Conservation (phyloP, 495 filamentous ascomycete genomes). For the Lichina pygmaea region DNA sequence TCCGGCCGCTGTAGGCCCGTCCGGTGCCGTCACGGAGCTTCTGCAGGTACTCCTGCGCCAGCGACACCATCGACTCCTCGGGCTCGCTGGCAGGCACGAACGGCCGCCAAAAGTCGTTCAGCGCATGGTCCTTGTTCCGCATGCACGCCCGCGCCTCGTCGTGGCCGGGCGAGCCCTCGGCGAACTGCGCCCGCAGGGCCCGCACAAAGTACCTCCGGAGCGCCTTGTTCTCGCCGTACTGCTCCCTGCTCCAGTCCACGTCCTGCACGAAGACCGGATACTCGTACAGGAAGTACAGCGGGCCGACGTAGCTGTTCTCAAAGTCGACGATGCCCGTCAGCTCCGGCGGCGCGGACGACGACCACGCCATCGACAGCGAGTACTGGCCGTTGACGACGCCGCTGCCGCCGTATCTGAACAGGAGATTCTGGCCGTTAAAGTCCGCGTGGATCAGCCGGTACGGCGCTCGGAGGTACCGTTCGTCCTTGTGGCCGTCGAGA, state of each 20-base stretch:
- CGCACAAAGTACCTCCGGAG: no score
- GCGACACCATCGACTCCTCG: no score
- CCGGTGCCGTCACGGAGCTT: no score
- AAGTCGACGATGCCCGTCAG: neutral
- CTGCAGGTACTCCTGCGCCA: no score
- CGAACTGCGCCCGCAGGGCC: no score
- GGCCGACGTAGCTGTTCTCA: neutral
- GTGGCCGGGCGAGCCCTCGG: no score
- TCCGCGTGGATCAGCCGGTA: neutral
- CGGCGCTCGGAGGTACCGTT: neutral
- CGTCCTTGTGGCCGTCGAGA: neutral
- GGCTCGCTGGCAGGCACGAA: no score
- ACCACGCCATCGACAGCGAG: no score
- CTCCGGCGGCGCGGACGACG: neutral
- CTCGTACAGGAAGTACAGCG: neutral
- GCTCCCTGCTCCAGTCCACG: neutral
- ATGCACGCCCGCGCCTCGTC: no score
- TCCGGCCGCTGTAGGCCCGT: no score
- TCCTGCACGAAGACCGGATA: neutral
- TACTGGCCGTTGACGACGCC: neutral
- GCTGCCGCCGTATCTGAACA: neutral
- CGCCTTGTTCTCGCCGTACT: neutral
- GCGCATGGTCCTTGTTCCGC: no score
- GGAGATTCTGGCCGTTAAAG: neutral
- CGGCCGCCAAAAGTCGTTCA: no score